Evolutionary conservation across 495 filamentous ascomycete genomes (phyloP), one percentile per base, ranked within the genome.

Genomic region (Hyaloscypha variabilis): DNA sequence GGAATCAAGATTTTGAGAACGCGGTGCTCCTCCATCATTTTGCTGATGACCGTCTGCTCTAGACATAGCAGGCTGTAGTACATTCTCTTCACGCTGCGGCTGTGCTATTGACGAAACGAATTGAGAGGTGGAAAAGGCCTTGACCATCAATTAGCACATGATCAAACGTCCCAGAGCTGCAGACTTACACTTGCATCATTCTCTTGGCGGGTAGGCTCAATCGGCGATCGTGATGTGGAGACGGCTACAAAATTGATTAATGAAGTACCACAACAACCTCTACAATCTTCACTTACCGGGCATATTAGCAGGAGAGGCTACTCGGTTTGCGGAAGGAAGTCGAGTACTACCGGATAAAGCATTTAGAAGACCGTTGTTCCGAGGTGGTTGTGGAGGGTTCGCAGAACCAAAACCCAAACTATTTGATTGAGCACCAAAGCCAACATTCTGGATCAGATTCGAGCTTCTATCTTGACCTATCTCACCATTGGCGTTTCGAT

Each of bases 401-500:
- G 64, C 46, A 54, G 68, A 70, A 19, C 69, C 67, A 66, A 87
- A 86, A 29, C 71, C 74, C 70, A 80, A 75, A 50, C 79, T 77
- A 70, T 77, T 77, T 26, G 76, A 74, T 67, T 82, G 86, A 61
- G 77, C 78, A 29, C 87, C 87, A 73, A 92, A 91, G 1, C 82
- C 86, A 36, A 89, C 78, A 71, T 79, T 83, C 66, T 88, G 89
- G 77, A 90, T 86, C 73, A 92, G 69, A 67, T 79, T 85, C 4
- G 79, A 82, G 59, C 82, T 79, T 42, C 87, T 84, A 66, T 92
- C 90, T 66, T 89, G 88, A 29, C 84, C 86, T 63, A 90, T 81
- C 17, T 95, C 92, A 29, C 88, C 87, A 61, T 88, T 85, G 29
- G 82, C 81, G 62, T 86, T 88, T 63, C 91, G 86, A 59, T 95